These are phyloP conservation scores for Suhomyces chickasaworum DNA, from an alignment of 1,139 yeast genomes.

Conservation along the genomic window DNA sequence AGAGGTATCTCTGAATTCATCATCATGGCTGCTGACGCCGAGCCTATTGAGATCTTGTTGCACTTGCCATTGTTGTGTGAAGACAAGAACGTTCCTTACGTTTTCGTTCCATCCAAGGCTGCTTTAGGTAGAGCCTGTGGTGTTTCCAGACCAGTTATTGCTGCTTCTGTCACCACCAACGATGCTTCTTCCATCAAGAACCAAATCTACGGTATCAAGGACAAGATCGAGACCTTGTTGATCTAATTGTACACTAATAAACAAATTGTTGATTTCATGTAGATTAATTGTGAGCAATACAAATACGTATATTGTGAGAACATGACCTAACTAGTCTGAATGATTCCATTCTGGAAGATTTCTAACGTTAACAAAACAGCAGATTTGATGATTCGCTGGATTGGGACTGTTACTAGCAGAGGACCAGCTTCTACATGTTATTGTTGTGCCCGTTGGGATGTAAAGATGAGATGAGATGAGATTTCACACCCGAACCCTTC, in stretches of 20 bases:
- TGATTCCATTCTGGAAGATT: too few species aligned
- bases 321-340: too few species aligned
- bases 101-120: slow-evolving; percentile 96
- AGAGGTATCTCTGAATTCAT: slow-evolving; percentile 99
- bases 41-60: slow-evolving; percentile 97
- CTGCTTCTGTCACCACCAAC: slow-evolving; percentile 97
- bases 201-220: slow-evolving; percentile 97
- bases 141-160: slow-evolving; percentile 98
- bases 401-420: too few species aligned
- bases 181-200: slow-evolving; percentile 97
- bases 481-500: too few species aligned
- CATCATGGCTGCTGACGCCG: slow-evolving; percentile 99
- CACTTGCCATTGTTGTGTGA: slow-evolving; percentile 98
- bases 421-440: too few species aligned
- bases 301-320: too few species aligned
- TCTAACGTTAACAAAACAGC: too few species aligned
- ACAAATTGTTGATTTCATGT: background rate
- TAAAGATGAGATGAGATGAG: too few species aligned
- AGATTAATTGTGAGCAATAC: background rate
- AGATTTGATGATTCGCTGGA: too few species aligned
- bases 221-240: slow-evolving; percentile 96
- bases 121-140: slow-evolving; percentile 99
- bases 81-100: slow-evolving; percentile 99
- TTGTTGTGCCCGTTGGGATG: too few species aligned
- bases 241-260: slow-evolving; percentile 50